Base-by-base conservation (phyloP, 495 filamentous ascomycete species). In the Lepidopterella palustris region DNA sequence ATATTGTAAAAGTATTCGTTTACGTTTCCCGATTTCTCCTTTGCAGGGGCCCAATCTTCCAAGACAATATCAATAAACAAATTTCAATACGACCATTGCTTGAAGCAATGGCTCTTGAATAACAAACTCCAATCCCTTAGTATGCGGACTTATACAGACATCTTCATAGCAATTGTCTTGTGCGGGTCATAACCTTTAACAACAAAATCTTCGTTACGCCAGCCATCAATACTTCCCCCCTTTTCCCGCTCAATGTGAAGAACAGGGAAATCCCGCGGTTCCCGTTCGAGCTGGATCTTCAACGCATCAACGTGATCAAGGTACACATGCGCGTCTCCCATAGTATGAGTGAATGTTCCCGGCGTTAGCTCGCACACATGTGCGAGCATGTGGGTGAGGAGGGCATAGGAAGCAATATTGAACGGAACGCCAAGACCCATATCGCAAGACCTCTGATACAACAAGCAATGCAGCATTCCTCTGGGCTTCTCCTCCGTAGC, bases 371-470 rank as follows among this genome's bases (percentile, higher is more conserved):
- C 88, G 66, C 85, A 88, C 26, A 87, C 90, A 71, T 89, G 86
- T 5, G 95, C 93, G 29, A 98, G 73, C 82, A 97, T 97, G 73
- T 96, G 88, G 42, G 90, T 96, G 40, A 97, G 77, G 58, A 97
- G 76, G 54, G 92, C 90, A 74, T 97, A 98, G 48, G 81, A 87
- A 2, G 92, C 93, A 60, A 98, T 97, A 69, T 98, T 98, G 78
- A 98, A 97, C 2, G 93, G 93, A 18, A 98, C 90, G 13, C 93
- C 95, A 1, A 97, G 82, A 1, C 93, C 93, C 90, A 97, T 96
- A 74, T 98, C 95, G 74, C 89, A 95, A 29, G 82, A 87, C n/a
- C 93, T 79, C 74, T 97, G 93, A 71, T 97, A 98, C 15, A 98
- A 75, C 66, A 91, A 80, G 65, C 89, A 93, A 67, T 88, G 85